Evolutionary conservation across 495 filamentous ascomycete species (phyloP).

Genomic region (Annulohypoxylon nitens): DNA sequence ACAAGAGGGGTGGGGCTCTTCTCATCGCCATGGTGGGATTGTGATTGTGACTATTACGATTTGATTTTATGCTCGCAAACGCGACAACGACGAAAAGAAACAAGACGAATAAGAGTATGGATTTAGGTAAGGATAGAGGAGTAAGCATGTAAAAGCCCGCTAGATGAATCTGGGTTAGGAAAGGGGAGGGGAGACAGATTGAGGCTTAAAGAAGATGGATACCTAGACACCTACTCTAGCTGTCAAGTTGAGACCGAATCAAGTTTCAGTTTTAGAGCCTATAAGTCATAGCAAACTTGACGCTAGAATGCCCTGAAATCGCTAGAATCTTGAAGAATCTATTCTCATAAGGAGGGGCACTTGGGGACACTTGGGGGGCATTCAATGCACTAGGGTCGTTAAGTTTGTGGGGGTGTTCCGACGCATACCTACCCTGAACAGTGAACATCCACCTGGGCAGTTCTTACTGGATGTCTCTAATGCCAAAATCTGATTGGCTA

Average conservation of each 20-base stretch:
- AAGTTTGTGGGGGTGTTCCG: conserved; percentile 15
- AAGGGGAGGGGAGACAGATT: neutral
- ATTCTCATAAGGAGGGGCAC: neutral
- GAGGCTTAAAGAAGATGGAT: conserved; percentile 17
- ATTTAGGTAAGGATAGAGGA: neutral
- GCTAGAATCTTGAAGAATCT: neutral
- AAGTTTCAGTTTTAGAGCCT: conserved; percentile 3
- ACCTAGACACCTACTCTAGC: neutral
- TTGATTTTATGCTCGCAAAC: conserved; percentile 24
- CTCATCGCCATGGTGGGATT: conserved; percentile 49
- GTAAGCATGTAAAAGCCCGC: conserved; percentile 27
- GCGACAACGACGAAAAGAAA: conserved; percentile 16
- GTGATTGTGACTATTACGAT: neutral
- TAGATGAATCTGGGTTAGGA: neutral
- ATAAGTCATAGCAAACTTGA: neutral
- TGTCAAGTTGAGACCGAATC: conserved; percentile 6
- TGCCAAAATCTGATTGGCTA: neutral
- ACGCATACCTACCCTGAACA: neutral
- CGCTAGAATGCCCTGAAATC: neutral
- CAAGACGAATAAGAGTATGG: conserved; percentile 20
- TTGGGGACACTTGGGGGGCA: neutral
- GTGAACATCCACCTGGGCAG: neutral
- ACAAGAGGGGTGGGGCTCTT: conserved; percentile 67
- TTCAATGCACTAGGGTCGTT: neutral
- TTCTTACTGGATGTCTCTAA: neutral